Evolutionary conservation across 2,329 filamentous ascomycete species (phyloP).

Genomic region (Chlorencoelia australis): DNA sequence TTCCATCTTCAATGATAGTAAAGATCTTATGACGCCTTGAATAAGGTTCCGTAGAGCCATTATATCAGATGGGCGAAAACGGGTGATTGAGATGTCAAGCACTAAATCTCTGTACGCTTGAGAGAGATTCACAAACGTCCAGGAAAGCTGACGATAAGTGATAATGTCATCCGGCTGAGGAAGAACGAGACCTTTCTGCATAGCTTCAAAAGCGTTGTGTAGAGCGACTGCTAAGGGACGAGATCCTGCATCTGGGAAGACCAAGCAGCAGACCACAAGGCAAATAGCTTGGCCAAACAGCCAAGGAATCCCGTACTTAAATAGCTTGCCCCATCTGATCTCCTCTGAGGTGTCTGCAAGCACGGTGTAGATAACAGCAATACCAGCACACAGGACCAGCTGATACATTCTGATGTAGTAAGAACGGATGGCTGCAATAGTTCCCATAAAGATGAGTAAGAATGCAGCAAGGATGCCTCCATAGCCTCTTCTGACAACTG

Average conservation of each 20-base stretch:
- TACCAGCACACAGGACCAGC: slow-evolving; percentile 42
- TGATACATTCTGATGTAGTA: slow-evolving; percentile 48
- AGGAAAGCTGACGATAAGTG: slow-evolving; percentile 36
- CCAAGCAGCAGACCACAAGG: slow-evolving; percentile 36
- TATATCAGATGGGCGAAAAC: slow-evolving; percentile 41
- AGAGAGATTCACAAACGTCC: slow-evolving; percentile 45
- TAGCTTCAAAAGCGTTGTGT: slow-evolving; percentile 36
- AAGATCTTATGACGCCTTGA: slow-evolving; percentile 43
- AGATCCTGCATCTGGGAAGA: slow-evolving; percentile 47
- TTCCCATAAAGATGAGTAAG: slow-evolving; percentile 41
- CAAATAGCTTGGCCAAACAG: slow-evolving; percentile 43
- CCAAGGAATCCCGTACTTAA: slow-evolving; percentile 46
- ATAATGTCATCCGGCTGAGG: slow-evolving; percentile 28
- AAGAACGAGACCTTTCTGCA: slow-evolving; percentile 34
- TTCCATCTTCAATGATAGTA: slow-evolving; percentile 42
- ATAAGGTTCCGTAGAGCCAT: slow-evolving; percentile 41
- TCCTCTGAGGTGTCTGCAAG: slow-evolving; percentile 38
- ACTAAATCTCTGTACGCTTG: slow-evolving; percentile 45
- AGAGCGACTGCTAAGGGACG: slow-evolving; percentile 39
- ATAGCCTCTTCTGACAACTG: slow-evolving; percentile 36
- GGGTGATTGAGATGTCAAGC: slow-evolving; percentile 45
- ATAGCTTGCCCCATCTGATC: slow-evolving; percentile 41
- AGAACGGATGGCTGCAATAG: slow-evolving; percentile 42
- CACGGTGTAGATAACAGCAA: slow-evolving; percentile 44
- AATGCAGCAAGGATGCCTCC: slow-evolving; percentile 47